These are phyloP conservation scores for Scleromitrula shiraiana DNA, from an alignment of 2,329 filamentous ascomycete species.

Conservation along the genomic window DNA sequence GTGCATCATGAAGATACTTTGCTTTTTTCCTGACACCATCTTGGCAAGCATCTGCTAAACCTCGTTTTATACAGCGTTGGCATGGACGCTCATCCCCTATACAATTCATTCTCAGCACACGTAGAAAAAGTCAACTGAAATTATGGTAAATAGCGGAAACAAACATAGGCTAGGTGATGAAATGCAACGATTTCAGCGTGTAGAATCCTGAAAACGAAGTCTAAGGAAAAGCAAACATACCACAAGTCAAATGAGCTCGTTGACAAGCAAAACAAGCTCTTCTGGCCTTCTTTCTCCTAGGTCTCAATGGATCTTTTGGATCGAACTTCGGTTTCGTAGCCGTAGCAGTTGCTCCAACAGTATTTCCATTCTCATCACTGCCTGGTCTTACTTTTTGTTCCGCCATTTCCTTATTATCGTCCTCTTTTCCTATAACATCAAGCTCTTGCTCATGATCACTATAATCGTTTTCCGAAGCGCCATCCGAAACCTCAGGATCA, in stretches of 20 bases:
- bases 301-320: constrained; percentile 83
- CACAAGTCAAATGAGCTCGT: constrained; percentile 93
- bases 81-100: constrained; percentile 92
- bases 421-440: constrained; percentile 26
- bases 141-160: neutral
- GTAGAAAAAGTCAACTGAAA: neutral
- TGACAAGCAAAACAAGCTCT: constrained; percentile 96
- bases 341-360: constrained; percentile 33
- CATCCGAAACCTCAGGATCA: constrained; percentile 30
- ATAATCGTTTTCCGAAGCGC: constrained; percentile 30
- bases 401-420: constrained; percentile 29
- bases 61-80: constrained; percentile 86
- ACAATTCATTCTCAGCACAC: constrained; percentile 9
- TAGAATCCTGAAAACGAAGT: neutral
- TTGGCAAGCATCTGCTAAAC: constrained; percentile 83
- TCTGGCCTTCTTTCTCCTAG: constrained; percentile 89
- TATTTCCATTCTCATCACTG: constrained; percentile 26
- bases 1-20: constrained; percentile 96
- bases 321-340: constrained; percentile 56
- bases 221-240: constrained; percentile 52
- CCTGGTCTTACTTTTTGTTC: constrained; percentile 28
- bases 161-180: constrained; percentile 11
- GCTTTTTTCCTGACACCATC: constrained; percentile 98
- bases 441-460: constrained; percentile 29
- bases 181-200: neutral